Percentiles rank a stretch among this genome's conserved stretches.
Conservation (phyloP, 345 rosid species). For the Eucalyptus tenuipes region DNA sequence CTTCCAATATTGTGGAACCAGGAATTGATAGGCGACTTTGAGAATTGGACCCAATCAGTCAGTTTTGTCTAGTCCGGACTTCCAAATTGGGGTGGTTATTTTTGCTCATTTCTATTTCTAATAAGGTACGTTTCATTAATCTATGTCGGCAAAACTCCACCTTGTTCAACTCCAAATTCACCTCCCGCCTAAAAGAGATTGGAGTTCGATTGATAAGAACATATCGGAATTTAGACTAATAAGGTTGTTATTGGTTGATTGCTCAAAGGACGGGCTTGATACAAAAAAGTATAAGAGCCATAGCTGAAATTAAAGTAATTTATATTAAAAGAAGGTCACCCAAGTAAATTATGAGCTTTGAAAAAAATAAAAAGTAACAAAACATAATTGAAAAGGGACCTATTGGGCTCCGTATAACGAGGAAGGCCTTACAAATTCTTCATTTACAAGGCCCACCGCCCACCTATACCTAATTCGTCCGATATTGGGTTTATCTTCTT, state of each 20-base stretch:
- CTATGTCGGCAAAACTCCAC: not conserved
- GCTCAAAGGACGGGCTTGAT: not conserved
- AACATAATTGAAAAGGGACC: not conserved
- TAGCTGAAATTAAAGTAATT: not conserved
- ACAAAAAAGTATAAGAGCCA: not conserved
- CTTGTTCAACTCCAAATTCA: slow-evolving; percentile 1
- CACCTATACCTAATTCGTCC: not conserved
- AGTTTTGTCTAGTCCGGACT: rapidly evolving
- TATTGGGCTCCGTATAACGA: not conserved
- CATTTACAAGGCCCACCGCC: not conserved
- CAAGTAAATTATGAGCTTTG: not conserved
- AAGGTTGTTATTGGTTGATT: not conserved
- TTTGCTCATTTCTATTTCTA: not conserved
- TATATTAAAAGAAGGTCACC: not conserved
- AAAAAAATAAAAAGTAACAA: not conserved
- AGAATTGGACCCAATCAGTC: rapidly evolving
- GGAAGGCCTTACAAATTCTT: not conserved
- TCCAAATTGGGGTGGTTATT: too few species aligned
- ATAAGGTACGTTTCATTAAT: slow-evolving; percentile 1
- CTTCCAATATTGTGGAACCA: too few species aligned
- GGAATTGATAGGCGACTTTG: rapidly evolving
- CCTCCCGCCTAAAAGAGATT: slow-evolving; percentile 1
- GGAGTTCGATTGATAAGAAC: not conserved
- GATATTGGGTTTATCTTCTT: not conserved
- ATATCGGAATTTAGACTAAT: not conserved